Conservation (phyloP, 164 flowering plant genomes). For the Macadamia tetraphylla region DNA sequence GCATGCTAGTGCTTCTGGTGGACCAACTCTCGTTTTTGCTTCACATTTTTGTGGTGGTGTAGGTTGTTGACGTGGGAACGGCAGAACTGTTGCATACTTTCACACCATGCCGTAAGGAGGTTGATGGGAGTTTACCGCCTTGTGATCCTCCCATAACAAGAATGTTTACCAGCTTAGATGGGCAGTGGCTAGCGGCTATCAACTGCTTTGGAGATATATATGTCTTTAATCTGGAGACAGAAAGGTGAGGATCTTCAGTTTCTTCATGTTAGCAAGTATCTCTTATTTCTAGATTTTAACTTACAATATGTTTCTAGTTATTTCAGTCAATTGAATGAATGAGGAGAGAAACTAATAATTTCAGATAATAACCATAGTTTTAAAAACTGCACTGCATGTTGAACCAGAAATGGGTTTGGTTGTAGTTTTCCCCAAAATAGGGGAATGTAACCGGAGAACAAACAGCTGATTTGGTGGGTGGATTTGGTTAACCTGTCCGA, state of each 20-base stretch:
- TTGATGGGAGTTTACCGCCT: slow-evolving; percentile 43
- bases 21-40: not conserved
- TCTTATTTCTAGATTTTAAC: not conserved
- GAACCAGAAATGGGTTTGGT: too few species aligned
- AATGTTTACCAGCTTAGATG: slow-evolving; percentile 74
- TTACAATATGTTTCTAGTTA: not conserved
- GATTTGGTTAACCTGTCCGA: too few species aligned
- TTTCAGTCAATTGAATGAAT: too few species aligned
- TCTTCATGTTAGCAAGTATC: not conserved
- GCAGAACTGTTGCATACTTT: slow-evolving; percentile 48
- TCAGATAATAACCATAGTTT: too few species aligned
- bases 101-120: slow-evolving; percentile 55
- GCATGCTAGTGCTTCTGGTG: too few species aligned
- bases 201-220: slow-evolving; percentile 92
- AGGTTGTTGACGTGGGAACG: slow-evolving; percentile 65
- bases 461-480: too few species aligned
- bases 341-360: too few species aligned
- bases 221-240: slow-evolving; percentile 70
- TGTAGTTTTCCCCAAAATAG: too few species aligned
- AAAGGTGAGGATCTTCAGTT: slow-evolving; percentile 41
- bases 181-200: slow-evolving; percentile 88
- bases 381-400: too few species aligned
- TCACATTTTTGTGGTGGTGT: slow-evolving; percentile 11
- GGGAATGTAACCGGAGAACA: too few species aligned
- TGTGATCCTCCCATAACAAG: slow-evolving; percentile 85